Base-by-base conservation (phyloP, 352 stramenopile species). In the Peronospora belbahrii region DNA sequence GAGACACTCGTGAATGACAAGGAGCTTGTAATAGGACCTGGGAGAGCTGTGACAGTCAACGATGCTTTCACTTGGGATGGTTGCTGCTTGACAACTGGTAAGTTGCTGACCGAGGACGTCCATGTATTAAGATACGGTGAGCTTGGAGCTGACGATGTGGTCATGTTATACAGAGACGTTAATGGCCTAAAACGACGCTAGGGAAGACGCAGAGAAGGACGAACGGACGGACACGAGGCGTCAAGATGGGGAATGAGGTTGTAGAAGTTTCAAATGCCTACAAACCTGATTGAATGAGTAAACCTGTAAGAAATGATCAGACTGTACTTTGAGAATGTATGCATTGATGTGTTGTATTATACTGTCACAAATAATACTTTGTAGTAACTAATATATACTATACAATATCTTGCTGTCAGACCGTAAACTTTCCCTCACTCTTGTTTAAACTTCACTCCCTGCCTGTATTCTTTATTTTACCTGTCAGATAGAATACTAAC, bases 221-320 rank as follows among this genome's bases (percentile, higher is more conserved):
- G 24, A 17, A 28, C 24, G 27, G n/a, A 28, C 24, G 27, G 9
- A 50, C 40, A 24, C 48, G 25, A 60, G 50, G 37, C 37, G 48
- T 42, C 39, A 46, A 59, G 42, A 42, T 34, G 52, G 52, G 47
- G 36, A 47, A 51, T 48, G 43, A 22, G 30, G 42, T 39, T 37
- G 41, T 52, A 15, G 57, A 54, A 62, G 41, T 52, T 65, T 40
- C 35, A 70, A 70, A 48, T 60, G 28, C 23, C n/a, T 23, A 19
- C 28, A 47, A 53, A 34, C 23, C 35, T n/a, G 31, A 47, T 18
- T 34, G 9, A 0, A n/a, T 33, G 15, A 32, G 25, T 2, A 0
- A 30, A 48, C 36, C 31, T 56, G 17, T 19, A 17, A 14, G 11
- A 48, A 30, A 6, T 19, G 6, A 56, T 48, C 13, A 35, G 22